These are phyloP conservation scores for Beta lomatogona DNA, from an alignment of 179 eudicot genomes.

Conservation along the genomic window DNA sequence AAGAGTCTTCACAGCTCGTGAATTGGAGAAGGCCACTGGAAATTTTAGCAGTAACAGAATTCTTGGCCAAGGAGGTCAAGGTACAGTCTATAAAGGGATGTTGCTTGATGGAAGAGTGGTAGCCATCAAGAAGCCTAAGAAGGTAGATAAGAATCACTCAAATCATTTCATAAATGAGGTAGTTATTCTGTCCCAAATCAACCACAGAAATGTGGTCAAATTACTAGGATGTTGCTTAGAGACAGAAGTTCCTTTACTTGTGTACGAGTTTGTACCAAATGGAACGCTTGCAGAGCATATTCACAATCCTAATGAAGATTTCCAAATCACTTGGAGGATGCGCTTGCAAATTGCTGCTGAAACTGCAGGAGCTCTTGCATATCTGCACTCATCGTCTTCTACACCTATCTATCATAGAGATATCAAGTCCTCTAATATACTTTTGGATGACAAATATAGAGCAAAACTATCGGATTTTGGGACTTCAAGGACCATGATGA, in stretches of 20 bases:
- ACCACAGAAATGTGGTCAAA: constrained; percentile 26
- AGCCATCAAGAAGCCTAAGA: constrained; percentile 26
- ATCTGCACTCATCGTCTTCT: constrained; percentile 27
- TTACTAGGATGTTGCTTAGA: constrained; percentile 34
- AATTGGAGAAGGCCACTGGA: constrained; percentile 25
- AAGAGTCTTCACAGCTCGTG: constrained; percentile 23
- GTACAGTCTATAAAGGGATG: constrained; percentile 34
- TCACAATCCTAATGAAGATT: constrained; percentile 30
- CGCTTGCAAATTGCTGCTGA: constrained; percentile 27
- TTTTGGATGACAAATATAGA: constrained; percentile 19
- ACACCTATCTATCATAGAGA: constrained; percentile 31
- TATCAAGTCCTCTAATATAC: constrained; percentile 27
- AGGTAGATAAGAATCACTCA: constrained; percentile 17
- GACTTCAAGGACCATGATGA: constrained; percentile 22
- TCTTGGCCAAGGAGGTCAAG: constrained; percentile 30
- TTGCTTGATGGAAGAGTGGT: constrained; percentile 31
- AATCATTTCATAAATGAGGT: constrained; percentile 29
- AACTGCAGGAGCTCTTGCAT: constrained; percentile 26
- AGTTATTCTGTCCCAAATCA: constrained; percentile 30
- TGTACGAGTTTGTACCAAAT: constrained; percentile 29
- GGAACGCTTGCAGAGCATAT: constrained; percentile 35
- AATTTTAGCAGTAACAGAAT: constrained; percentile 24
- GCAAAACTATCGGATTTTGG: constrained; percentile 32
- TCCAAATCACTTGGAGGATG: constrained; percentile 25
- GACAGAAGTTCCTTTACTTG: constrained; percentile 33